Conservation (phyloP, 23 red algal species). For the Gracilaria domingensis region DNA sequence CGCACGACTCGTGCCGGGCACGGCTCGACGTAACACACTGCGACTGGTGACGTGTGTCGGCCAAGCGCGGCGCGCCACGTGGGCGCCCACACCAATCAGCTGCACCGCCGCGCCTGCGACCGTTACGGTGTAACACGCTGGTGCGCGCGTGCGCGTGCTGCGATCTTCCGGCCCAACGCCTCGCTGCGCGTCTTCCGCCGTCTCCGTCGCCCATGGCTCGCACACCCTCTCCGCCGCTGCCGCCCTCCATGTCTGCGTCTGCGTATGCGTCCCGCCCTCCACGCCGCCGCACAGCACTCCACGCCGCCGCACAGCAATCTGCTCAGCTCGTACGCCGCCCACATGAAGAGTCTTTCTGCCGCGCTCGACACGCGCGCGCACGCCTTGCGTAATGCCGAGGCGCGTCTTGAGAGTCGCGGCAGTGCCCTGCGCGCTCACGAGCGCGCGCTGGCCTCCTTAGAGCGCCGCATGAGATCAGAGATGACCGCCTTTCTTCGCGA, state of each 20-base stretch:
- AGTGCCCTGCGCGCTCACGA: constrained; percentile 10
- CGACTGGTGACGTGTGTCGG: neutral
- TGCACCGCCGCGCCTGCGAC: neutral
- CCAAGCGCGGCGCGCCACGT: constrained; percentile 19
- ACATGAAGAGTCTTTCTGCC: constrained; percentile 44
- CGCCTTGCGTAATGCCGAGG: constrained; percentile 23
- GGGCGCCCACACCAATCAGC: neutral
- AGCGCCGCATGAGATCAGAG: constrained; percentile 18
- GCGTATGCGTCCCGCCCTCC: neutral
- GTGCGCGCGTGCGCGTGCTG: neutral
- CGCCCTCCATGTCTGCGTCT: constrained; percentile 7
- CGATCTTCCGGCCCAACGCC: neutral
- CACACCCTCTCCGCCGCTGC: neutral
- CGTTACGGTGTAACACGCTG: neutral
- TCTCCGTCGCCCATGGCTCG: neutral
- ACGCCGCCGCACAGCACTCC: constrained; percentile 33
- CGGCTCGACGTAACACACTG: constrained; percentile 5
- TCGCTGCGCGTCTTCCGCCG: too few species aligned
- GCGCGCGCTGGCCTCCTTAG: constrained; percentile 3
- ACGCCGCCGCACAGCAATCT: constrained; percentile 35
- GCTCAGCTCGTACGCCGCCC: constrained; percentile 29
- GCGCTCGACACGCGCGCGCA: constrained; percentile 35
- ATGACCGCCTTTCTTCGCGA: constrained; percentile 32
- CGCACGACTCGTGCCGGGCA: too few species aligned
- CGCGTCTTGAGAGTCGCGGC: constrained; percentile 25